Evolutionary conservation across 192 early-diverging fungal genomes (phyloP).

Genomic region (Helicostylum pulchrum): DNA sequence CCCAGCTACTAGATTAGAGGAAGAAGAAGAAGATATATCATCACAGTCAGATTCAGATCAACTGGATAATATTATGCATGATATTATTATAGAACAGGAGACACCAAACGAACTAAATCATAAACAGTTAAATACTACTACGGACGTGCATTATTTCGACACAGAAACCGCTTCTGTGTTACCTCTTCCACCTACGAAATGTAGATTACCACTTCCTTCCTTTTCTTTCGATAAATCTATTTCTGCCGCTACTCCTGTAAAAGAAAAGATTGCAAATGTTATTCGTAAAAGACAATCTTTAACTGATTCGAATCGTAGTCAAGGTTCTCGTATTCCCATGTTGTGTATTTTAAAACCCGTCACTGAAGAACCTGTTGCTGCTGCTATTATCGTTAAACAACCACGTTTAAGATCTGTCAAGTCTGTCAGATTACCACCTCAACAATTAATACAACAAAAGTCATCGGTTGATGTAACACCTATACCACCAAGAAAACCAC

Average conservation of each 20-base stretch:
- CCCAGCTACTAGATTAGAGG: slow-evolving; percentile 19
- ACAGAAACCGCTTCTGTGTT: background rate
- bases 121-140: background rate
- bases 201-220: slow-evolving; percentile 25
- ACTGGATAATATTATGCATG: slow-evolving; percentile 9
- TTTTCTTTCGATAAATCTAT: slow-evolving; percentile 11
- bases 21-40: slow-evolving; percentile 7
- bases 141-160: background rate
- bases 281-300: slow-evolving; percentile 27
- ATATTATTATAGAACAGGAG: background rate
- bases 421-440: slow-evolving; percentile 1
- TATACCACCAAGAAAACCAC: background rate
- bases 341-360: slow-evolving; percentile 2
- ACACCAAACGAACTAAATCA: background rate
- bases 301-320: slow-evolving; percentile 21
- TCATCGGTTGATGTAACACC: background rate
- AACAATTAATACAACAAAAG: no score
- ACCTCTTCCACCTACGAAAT: slow-evolving; percentile 1
- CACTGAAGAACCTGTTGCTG: background rate
- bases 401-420: slow-evolving; percentile 1
- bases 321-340: slow-evolving; percentile 34
- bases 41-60: slow-evolving; percentile 21
- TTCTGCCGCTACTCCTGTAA: slow-evolving; percentile 7
- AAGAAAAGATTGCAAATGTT: slow-evolving; percentile 24
- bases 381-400: background rate